These are phyloP conservation scores for Yamadazyma nakazawae DNA, from an alignment of 805 yeast species.

Conservation along the genomic window DNA sequence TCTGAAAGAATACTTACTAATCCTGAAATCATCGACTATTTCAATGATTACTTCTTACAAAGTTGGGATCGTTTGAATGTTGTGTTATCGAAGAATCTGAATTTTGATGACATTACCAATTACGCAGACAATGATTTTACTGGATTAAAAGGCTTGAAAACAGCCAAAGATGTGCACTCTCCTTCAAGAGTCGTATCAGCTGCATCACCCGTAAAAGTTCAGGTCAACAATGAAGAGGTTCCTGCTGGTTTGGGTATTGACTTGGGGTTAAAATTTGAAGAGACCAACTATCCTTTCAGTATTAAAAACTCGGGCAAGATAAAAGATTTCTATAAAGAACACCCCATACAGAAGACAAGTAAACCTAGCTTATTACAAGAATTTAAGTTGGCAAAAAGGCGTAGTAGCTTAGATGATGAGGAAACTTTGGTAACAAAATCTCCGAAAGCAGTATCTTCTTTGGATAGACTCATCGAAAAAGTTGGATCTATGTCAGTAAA, in stretches of 20 bases:
- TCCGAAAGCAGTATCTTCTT: background rate
- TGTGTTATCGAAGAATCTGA: slow-evolving; percentile 3
- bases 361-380: slow-evolving; percentile 10
- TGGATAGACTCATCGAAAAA: background rate
- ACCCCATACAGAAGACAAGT: slow-evolving; percentile 2
- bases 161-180: slow-evolving; percentile 7
- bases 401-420: slow-evolving; percentile 14
- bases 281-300: slow-evolving; percentile 30
- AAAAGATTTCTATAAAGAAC: slow-evolving; percentile 17
- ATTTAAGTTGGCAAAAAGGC: slow-evolving; percentile 3
- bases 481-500: background rate
- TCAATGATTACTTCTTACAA: slow-evolving; percentile 24
- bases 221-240: background rate
- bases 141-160: slow-evolving; percentile 20
- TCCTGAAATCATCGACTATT: slow-evolving; percentile 17
- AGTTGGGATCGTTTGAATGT: slow-evolving; percentile 25
- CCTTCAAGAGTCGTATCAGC: slow-evolving; percentile 10
- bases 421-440: slow-evolving; percentile 12
- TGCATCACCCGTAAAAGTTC: slow-evolving; percentile 5
- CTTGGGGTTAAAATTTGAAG: slow-evolving; percentile 25
- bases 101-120: slow-evolving; percentile 2
- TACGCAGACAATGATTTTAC: slow-evolving; percentile 7
- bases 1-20: slow-evolving; percentile 38
- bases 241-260: slow-evolving; percentile 28
- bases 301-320: slow-evolving; percentile 29